Evolutionary conservation across 345 rosid species (phyloP), one percentile per base, ranked within the genome.

Genomic region (Eucalyptus guilfoylei): DNA sequence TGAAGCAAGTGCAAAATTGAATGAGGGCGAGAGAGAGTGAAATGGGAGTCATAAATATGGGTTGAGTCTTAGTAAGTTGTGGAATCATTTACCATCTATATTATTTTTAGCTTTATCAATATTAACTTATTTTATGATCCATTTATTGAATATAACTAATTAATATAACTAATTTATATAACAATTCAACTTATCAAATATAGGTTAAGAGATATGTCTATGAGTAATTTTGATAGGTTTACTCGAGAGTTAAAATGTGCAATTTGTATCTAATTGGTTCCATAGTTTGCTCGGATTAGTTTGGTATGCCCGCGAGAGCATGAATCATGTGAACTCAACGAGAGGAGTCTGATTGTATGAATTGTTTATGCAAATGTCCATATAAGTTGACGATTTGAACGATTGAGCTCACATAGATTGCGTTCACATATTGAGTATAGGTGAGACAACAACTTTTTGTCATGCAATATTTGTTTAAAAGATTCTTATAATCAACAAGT

Each of bases 51-150:
- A 9, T 9, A 55, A 5, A 24, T 13, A 55, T 55, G 6, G 1
- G 8, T 55, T 9, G 13, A 24, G 0, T 55, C 30, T 55, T 24
- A 55, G 30, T 55, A 55, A 55, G 0, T 55, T 24, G 3, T 55
- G 6, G 0, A 24, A 1, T 1, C 0, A 55, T 24, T 55, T 55
- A 55, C 24, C 0, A 10, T 55, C 1, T 24, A 10, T 10, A 55
- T 55, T 55, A 24, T 55, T 24, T 55, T 24, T 55, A 55, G 3
- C 6, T 55, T 24, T 24, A 1, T 55, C 26, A 8, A 1, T 52
- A 4, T 8, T 52, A 0, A 21, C 11, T 19, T 55, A 55, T 24
- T 55, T 26, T 55, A 55, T 21, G 13, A 55, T 26, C 30, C 0
- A 10, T 55, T 55, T 24, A 55, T 55, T 55, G 6, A 55, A 55